phyloP scores from a whole-genome alignment of 176 grass and related monocot species.

The Poa pratensis region DNA sequence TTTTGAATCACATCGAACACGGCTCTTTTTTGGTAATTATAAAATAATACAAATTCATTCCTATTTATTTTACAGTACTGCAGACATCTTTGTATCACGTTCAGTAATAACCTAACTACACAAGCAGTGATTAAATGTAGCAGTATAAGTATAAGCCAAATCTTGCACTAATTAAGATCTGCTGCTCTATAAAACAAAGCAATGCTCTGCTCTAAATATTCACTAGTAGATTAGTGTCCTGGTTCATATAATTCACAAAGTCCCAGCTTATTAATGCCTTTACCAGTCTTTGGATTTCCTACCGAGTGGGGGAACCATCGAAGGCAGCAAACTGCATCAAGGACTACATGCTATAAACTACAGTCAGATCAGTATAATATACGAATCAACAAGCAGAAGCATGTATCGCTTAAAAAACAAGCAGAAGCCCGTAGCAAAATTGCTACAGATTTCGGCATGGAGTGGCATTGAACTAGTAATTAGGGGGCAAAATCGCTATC shows the following conservation, averaged over 20 bases:
- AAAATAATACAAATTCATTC: no score
- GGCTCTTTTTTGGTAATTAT: no score
- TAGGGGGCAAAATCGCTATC: not conserved
- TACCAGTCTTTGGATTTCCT: slow-evolving; percentile 71
- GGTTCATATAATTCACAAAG: slow-evolving; percentile 57
- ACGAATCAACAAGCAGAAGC: not conserved
- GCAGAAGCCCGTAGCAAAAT: not conserved
- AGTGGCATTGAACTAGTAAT: not conserved
- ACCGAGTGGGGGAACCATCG: slow-evolving; percentile 74
- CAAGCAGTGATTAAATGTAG: no score
- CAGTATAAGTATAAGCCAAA: no score
- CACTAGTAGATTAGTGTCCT: slow-evolving; percentile 54
- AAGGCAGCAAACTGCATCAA: not conserved
- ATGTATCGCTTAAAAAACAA: no score
- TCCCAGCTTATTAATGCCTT: slow-evolving; percentile 74
- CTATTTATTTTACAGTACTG: no score
- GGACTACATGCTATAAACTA: not conserved
- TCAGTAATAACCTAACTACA: no score
- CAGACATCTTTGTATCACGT: no score
- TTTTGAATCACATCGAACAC: no score
- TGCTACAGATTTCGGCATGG: not conserved
- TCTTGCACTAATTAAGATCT: no score
- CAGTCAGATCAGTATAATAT: not conserved
- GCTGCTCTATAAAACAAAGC: no score
- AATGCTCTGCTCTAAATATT: no score